Evolutionary conservation across 192 early-diverging fungal genomes (phyloP).

Genomic region (Rhizophlyctis rosea): DNA sequence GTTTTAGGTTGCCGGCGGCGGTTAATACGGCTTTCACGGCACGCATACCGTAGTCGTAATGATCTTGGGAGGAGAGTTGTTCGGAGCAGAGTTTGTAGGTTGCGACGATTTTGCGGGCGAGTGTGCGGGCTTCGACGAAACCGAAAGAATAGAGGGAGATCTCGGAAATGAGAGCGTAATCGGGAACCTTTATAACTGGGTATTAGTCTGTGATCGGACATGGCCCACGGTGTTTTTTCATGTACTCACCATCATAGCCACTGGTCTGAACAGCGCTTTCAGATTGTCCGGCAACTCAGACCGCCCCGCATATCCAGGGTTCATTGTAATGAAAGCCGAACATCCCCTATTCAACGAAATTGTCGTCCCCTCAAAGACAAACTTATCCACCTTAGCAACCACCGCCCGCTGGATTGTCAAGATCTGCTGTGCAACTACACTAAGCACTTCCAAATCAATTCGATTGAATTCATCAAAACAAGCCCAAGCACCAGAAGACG

Average conservation of each 20-base stretch:
- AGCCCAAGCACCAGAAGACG: conserved; percentile 59
- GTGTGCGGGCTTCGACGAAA: conserved; percentile 53
- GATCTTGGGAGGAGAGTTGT: conserved; percentile 62
- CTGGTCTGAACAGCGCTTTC: conserved; percentile 61
- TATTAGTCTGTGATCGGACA: background rate
- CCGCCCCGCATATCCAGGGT: conserved; percentile 61
- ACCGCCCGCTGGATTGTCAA: conserved; percentile 59
- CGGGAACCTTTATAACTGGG: conserved; percentile 38
- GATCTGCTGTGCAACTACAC: conserved; percentile 61
- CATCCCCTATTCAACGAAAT: conserved; percentile 58
- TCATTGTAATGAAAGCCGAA: conserved; percentile 64
- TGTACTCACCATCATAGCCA: conserved; percentile 58
- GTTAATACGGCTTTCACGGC: conserved; percentile 62
- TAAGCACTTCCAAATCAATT: conserved; percentile 61
- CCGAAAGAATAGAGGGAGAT: conserved; percentile 63
- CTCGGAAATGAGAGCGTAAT: conserved; percentile 62
- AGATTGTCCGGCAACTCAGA: conserved; percentile 59
- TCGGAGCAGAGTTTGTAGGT: conserved; percentile 64
- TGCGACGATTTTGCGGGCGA: conserved; percentile 59
- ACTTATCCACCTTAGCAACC: conserved; percentile 54
- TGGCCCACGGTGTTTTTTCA: background rate
- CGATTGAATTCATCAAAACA: conserved; percentile 67
- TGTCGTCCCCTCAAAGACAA: conserved; percentile 62
- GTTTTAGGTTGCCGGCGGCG: conserved; percentile 60
- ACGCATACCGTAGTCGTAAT: conserved; percentile 65